A percentile compares a stretch with the other conserved stretches of the same genome.
phyloP scores from a whole-genome alignment of 495 filamentous ascomycete genomes.

The Bathelium albidoporum region DNA sequence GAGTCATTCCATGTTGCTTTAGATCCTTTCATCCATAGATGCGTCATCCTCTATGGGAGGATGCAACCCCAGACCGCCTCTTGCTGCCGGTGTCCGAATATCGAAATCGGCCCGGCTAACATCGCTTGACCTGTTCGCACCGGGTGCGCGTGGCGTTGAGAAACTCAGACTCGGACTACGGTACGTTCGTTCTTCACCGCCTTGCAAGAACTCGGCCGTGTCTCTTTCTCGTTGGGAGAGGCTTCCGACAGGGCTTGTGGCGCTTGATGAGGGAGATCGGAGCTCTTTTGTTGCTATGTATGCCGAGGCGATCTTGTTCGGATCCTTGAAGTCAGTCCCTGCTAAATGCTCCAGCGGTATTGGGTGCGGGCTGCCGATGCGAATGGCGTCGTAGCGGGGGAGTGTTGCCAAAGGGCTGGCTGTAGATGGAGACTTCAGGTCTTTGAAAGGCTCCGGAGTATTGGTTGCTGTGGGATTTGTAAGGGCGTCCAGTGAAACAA shows the following conservation, averaged over 20 bases:
- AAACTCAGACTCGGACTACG: not conserved
- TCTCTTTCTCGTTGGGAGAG: not conserved
- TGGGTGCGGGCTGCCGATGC: not conserved
- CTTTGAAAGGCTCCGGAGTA: not conserved
- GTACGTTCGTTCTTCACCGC: not conserved
- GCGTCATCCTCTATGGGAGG: not conserved
- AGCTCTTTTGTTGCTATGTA: not conserved
- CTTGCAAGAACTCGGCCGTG: not conserved
- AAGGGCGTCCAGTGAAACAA: slow-evolving; percentile 72
- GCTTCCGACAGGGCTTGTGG: not conserved
- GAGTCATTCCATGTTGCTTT: not conserved
- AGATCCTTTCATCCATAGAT: not conserved
- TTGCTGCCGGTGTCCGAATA: not conserved
- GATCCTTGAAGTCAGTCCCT: not conserved
- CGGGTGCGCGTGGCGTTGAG: not conserved
- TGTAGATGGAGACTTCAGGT: not conserved
- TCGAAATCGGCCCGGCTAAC: not conserved
- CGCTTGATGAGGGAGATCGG: not conserved
- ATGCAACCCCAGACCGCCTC: not conserved
- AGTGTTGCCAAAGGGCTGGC: not conserved
- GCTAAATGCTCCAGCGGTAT: not conserved
- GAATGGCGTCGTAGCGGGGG: not conserved
- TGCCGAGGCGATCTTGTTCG: not conserved
- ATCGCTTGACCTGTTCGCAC: not conserved
- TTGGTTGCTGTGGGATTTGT: not conserved